Conservation (phyloP, 495 filamentous ascomycete genomes). For the Cercophora scortea region DNA sequence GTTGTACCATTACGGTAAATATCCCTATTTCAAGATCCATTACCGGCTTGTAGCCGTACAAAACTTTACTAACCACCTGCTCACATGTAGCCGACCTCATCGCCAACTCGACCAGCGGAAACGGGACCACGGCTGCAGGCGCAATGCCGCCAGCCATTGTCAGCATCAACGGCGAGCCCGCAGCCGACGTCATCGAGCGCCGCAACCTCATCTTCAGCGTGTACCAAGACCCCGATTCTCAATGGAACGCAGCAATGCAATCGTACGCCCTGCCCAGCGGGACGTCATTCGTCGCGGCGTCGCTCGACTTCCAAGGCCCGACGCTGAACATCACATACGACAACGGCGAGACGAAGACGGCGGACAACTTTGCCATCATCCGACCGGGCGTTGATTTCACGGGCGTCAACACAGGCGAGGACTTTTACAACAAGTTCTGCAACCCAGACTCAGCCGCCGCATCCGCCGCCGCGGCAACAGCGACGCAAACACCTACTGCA, state of each 20-base stretch:
- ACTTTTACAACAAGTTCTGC: slow-evolving; percentile 21
- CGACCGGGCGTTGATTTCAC: slow-evolving; percentile 12
- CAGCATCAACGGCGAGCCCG: slow-evolving; percentile 27
- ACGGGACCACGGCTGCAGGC: not conserved
- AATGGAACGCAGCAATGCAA: slow-evolving; percentile 21
- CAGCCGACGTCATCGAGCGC: slow-evolving; percentile 13
- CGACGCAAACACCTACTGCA: not conserved
- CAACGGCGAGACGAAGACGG: slow-evolving; percentile 11
- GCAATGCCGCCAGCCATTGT: slow-evolving; percentile 9
- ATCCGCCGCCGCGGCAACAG: not conserved
- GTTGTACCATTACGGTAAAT: slow-evolving; percentile 21
- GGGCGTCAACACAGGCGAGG: slow-evolving; percentile 13
- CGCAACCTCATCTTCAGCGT: slow-evolving; percentile 11
- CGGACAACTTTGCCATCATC: slow-evolving; percentile 13
- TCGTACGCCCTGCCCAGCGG: slow-evolving; percentile 6
- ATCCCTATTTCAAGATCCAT: too few relatives aligned
- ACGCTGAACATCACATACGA: slow-evolving; percentile 19
- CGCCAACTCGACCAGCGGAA: not conserved
- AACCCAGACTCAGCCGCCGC: slow-evolving; percentile 9
- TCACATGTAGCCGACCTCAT: slow-evolving; percentile 1
- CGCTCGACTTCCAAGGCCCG: slow-evolving; percentile 9
- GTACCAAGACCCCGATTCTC: slow-evolving; percentile 25
- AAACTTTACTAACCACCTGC: not conserved
- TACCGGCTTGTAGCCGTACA: not conserved
- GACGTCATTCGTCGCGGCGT: slow-evolving; percentile 7